phyloP scores from a whole-genome alignment of 129 eudicot species.

The Helichrysum umbraculigerum region DNA sequence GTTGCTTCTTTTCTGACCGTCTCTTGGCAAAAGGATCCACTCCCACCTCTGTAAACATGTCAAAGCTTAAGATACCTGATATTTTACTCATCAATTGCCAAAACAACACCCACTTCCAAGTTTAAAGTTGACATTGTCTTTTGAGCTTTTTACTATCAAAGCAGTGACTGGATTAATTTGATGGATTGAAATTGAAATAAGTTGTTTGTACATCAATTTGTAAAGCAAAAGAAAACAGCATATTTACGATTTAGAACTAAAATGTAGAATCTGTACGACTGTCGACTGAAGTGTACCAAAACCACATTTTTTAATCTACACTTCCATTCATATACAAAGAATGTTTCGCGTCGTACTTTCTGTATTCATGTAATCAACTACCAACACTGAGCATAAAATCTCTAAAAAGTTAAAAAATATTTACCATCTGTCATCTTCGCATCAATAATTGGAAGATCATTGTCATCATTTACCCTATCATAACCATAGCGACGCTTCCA shows the following conservation, averaged over 20 bases:
- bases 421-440: constrained; percentile 95
- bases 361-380: background rate
- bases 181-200: background rate
- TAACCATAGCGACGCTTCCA: constrained; percentile 97
- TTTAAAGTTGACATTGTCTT: background rate
- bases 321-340: background rate
- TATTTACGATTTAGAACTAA: too few relatives aligned
- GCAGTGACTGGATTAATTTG: background rate
- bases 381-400: background rate
- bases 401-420: background rate
- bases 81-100: background rate
- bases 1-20: constrained; percentile 71
- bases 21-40: constrained; percentile 93
- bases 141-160: background rate
- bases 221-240: background rate
- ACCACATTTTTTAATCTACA: background rate
- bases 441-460: constrained; percentile 78
- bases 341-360: too few relatives aligned
- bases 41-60: constrained; percentile 70
- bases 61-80: background rate
- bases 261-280: background rate
- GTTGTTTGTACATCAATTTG: background rate
- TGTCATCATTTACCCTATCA: constrained; percentile 91
- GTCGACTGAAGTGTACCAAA: background rate
- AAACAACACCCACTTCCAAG: background rate